Conservation (phyloP, 129 eudicot species). For the Glebionis coronaria region DNA sequence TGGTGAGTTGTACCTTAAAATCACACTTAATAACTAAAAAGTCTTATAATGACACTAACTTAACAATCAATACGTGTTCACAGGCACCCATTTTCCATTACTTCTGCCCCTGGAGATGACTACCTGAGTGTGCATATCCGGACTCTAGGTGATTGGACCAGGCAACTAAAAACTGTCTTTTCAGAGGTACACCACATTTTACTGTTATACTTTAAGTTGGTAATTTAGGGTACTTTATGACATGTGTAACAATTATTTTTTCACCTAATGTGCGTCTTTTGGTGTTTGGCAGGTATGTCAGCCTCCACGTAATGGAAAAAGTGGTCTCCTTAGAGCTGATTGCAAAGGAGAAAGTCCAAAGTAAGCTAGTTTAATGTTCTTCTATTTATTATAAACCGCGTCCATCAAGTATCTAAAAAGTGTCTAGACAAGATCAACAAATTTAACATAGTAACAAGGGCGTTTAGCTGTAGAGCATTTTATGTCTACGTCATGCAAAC, state of each 20-base stretch:
- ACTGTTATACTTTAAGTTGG: conserved; percentile 10
- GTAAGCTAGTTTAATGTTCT: conserved; percentile 38
- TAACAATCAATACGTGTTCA: conserved; percentile 14
- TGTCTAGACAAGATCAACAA: conserved; percentile 1
- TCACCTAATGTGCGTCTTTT: conserved; percentile 31
- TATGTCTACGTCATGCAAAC: conserved; percentile 29
- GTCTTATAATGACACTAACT: conserved; percentile 3
- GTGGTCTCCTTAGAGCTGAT: conserved; percentile 83
- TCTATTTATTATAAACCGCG: background rate
- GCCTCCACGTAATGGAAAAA: conserved; percentile 63
- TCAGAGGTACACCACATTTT: conserved; percentile 47
- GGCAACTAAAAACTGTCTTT: conserved; percentile 65
- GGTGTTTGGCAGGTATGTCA: conserved; percentile 60
- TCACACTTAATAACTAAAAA: background rate
- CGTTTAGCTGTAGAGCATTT: conserved; percentile 16
- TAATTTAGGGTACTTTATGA: conserved; percentile 13
- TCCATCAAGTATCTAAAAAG: conserved; percentile 2
- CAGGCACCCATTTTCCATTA: conserved; percentile 97
- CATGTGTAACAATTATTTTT: background rate
- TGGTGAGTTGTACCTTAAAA: conserved; percentile 46
- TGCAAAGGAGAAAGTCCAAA: conserved; percentile 61
- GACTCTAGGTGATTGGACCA: conserved; percentile 91
- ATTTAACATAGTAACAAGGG: background rate
- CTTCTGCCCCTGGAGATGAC: conserved; percentile 87
- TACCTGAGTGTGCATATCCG: conserved; percentile 85